phyloP scores from a whole-genome alignment of 2,329 filamentous ascomycete genomes.

The Monosporascus sp. region DNA sequence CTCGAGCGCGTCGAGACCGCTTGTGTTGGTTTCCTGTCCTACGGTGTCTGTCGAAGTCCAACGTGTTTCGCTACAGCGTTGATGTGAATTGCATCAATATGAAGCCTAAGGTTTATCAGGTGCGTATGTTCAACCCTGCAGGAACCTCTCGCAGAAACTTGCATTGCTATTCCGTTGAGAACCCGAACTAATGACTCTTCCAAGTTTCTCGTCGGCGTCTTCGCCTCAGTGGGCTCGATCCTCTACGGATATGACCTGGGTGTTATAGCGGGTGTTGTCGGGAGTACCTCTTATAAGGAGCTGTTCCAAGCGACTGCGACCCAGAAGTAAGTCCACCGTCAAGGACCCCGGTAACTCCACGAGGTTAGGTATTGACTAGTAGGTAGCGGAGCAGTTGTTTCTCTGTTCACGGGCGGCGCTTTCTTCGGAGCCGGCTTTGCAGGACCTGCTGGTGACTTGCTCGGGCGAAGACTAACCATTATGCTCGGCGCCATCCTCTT shows the following conservation, averaged over 20 bases:
- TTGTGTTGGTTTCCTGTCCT: not conserved
- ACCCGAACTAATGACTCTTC: not conserved
- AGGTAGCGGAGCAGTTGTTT: constrained; percentile 63
- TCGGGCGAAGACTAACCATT: constrained; percentile 65
- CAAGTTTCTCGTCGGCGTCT: constrained; percentile 48
- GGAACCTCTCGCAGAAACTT: not conserved
- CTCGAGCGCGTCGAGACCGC: constrained; percentile 1
- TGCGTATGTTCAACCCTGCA: constrained; percentile 5
- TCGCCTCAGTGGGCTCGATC: constrained; percentile 52
- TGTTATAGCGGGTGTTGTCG: constrained; percentile 48
- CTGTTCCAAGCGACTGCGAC: constrained; percentile 34
- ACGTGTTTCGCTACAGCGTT: not conserved
- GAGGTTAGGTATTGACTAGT: constrained; percentile 4
- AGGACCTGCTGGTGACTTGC: constrained; percentile 51
- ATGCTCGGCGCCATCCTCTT: constrained; percentile 67
- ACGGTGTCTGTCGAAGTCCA: not conserved
- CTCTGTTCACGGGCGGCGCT: constrained; percentile 68
- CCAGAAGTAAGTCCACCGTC: constrained; percentile 30
- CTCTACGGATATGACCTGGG: constrained; percentile 53
- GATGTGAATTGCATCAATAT: constrained; percentile 10
- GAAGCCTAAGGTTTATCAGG: constrained; percentile 27
- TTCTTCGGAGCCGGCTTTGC: constrained; percentile 59
- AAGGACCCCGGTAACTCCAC: not conserved
- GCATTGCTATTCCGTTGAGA: not conserved
- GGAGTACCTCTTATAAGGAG: constrained; percentile 38